Base-by-base conservation (phyloP, 164 flowering plant genomes). In the Piper longum region DNA sequence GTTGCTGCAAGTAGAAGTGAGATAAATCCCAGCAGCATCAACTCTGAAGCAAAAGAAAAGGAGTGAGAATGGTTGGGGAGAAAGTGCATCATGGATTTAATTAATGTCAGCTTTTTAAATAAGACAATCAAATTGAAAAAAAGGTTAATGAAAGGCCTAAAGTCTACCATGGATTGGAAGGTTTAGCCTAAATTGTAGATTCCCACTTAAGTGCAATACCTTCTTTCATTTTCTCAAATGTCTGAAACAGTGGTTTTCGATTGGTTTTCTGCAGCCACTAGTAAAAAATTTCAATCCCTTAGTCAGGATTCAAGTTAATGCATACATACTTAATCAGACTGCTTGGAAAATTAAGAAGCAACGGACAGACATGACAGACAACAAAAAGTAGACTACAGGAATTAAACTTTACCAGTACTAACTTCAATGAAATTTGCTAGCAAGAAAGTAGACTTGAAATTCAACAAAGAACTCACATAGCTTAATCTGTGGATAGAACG, bases 191-290 rank as follows among this genome's bases (percentile, higher is more conserved):
- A 48, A 8, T 9, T 14, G 14, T 9, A 48, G 12, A 2, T 48
- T 12, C 11, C 52, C 3, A 5, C 8, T 48, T 48, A 6, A 48
- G 52, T 48, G 14, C 11, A 48, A 48, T 48, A 88, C 99, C 99
- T 85, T 93, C 99, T 81, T 93, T 93, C 99, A 93, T 93, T 77
- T 93, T 93, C 81, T 93, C 97, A 70, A 93, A 69, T 52, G 99
- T 95, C 64, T 81, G 85, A 71, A 83, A 83, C 69, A 93, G 74
- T 56, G 99, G 99, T 59, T 85, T 93, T 62, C 99, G 76, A 65
- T 84, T 71, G 54, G 97, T 90, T 82, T 82, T 85, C 68, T 79
- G 76, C 84, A 93, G 59, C 99, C 99, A 93, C 99, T 93, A 79
- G 60, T 70, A 64, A 45, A 41, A 41, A 71, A 57, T 12, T 48